These are phyloP conservation scores for Malassezia japonica DNA, from an alignment of 1,284 basidiomycete genomes.

Conservation along the genomic window DNA sequence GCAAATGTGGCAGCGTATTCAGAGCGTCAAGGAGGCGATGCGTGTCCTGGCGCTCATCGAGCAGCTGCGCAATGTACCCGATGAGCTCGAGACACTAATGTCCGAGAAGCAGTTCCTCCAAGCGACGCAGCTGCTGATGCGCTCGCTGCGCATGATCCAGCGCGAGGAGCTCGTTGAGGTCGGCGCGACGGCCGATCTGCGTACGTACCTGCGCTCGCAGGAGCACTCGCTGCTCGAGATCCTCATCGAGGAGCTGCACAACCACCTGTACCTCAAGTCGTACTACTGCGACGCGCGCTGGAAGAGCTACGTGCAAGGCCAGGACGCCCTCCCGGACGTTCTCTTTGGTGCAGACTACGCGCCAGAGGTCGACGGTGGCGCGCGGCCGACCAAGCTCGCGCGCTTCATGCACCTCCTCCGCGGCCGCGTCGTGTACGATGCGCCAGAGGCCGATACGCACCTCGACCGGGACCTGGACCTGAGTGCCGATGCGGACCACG, in stretches of 20 bases:
- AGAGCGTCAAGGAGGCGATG: slow-evolving; percentile 42
- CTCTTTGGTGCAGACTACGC: slow-evolving; percentile 30
- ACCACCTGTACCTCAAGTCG: slow-evolving; percentile 91
- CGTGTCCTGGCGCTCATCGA: slow-evolving; percentile 38
- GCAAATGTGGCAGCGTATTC: slow-evolving; percentile 45
- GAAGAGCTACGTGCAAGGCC: slow-evolving; percentile 71
- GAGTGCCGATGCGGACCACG: not conserved
- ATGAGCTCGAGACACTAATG: slow-evolving; percentile 82
- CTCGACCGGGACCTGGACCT: slow-evolving; percentile 3
- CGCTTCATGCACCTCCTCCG: slow-evolving; percentile 5
- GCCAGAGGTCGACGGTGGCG: not conserved
- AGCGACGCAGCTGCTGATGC: slow-evolving; percentile 75
- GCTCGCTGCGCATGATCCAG: slow-evolving; percentile 80
- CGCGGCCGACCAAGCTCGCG: slow-evolving; percentile 6
- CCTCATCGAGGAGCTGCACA: slow-evolving; percentile 87
- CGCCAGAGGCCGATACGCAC: not conserved
- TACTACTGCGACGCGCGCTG: slow-evolving; percentile 92
- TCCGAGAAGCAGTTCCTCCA: slow-evolving; percentile 87
- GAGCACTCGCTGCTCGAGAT: slow-evolving; percentile 62
- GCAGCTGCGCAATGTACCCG: slow-evolving; percentile 78
- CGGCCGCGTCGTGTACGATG: slow-evolving; percentile 1
- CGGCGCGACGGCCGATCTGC: slow-evolving; percentile 79
- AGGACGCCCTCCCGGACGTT: slow-evolving; percentile 52
- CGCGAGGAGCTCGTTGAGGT: slow-evolving; percentile 87
- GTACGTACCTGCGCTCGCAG: slow-evolving; percentile 74